Conservation (phyloP, 805 yeast species). For the Saccharomycopsis sp. region DNA sequence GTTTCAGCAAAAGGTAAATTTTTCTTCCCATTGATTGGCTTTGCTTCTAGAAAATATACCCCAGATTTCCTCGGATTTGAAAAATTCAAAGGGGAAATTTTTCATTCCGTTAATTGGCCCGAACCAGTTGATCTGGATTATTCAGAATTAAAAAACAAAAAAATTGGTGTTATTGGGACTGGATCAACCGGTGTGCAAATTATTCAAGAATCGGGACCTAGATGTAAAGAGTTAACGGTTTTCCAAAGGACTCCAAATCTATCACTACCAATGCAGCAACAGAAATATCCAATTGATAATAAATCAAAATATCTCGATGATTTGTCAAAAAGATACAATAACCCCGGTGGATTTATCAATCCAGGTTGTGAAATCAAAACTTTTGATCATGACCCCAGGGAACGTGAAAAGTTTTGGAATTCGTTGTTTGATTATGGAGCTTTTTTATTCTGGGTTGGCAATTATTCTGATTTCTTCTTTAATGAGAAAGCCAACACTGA, state of each 20-base stretch:
- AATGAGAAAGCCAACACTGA: constrained; percentile 16
- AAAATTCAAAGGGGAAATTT: constrained; percentile 17
- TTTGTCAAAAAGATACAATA: constrained; percentile 15
- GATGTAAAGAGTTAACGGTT: constrained; percentile 16
- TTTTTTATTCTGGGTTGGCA: constrained; percentile 23
- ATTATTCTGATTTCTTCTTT: constrained; percentile 15
- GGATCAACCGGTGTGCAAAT: constrained; percentile 23
- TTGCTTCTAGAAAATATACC: constrained; percentile 21
- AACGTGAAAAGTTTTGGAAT: constrained; percentile 18
- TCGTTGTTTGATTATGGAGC: constrained; percentile 22
- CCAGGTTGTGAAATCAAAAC: constrained; percentile 10
- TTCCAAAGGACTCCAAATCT: constrained; percentile 20
- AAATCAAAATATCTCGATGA: constrained; percentile 7
- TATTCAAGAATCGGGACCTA: constrained; percentile 18
- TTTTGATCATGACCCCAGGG: constrained; percentile 18
- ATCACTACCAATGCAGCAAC: constrained; percentile 20
- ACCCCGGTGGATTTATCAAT: constrained; percentile 19
- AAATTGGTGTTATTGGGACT: constrained; percentile 20
- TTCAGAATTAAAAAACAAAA: constrained; percentile 10
- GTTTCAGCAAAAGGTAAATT: constrained; percentile 10
- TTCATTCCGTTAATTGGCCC: constrained; percentile 20
- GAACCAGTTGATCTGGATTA: constrained; percentile 16
- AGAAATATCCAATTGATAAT: background rate
- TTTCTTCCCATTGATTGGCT: constrained; percentile 20
- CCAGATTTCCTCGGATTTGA: constrained; percentile 21